Base-by-base conservation (phyloP, 2,329 filamentous ascomycete genomes). In the Calonectria pseudoturangicola region DNA sequence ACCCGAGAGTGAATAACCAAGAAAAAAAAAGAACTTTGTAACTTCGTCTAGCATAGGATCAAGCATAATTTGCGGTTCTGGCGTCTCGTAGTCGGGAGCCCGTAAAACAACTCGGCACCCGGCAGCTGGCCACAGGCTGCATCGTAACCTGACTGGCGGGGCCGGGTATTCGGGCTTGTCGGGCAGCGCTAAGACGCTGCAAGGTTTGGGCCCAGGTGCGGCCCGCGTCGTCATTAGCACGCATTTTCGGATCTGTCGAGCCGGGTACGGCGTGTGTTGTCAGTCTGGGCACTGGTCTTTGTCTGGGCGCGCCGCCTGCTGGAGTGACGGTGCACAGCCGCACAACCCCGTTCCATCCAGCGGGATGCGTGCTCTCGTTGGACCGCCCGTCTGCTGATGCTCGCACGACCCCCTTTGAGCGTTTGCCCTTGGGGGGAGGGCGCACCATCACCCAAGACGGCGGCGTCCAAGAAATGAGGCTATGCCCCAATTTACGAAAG, bases 141-240 rank as follows among this genome's bases (percentile, higher is more conserved):
- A 15, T 60, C 54, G 54, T 60, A 60, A 60, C 36, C 27, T 41
- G 33, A 3, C 15, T 21, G 13, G 54, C 18, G 54, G 54, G 54
- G 54, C 54, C 54, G 54, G 54, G 27, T 41, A 60, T 27, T 60
- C 54, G 54, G 54, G 33, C 39, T 27, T 21, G 6, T 60, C 33
- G 54, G 54, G 54, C n/a, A 21, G 33, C 54, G 54, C 54, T 25
- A 60, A 25, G 45, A 21, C 45, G 18, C 45, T 48, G 45, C 45
- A 48, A 48, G 45, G 45, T 48, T 48, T 21, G 45, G 45, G n/a
- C n/a, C 45, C 45, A 25, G 21, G 21, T 27, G 54, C 33, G 54
- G 54, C 54, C 54, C 54, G 54, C 54, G 54, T 60, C 21, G 36
- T 18, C 54, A 60, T 39, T 60, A 60, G 36, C 33, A 60, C 54